These are phyloP conservation scores for Cystobasidium tubakii DNA, from an alignment of 768 basidiomycete species.

Conservation along the genomic window DNA sequence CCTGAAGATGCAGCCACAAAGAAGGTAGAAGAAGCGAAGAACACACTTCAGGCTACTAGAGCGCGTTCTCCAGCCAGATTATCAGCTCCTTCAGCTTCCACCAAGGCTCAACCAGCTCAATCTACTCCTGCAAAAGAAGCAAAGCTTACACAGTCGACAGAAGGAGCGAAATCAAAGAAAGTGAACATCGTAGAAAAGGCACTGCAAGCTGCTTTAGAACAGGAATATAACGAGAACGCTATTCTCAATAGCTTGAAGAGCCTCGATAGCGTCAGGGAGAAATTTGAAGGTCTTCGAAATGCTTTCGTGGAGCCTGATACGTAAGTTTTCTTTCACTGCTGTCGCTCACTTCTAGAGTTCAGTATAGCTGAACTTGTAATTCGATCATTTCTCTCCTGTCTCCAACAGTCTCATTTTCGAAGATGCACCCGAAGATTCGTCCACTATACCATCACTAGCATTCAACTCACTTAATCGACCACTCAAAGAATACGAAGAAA, in stretches of 20 bases:
- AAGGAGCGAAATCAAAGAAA: too few species aligned
- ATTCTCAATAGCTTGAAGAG: background rate
- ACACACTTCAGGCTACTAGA: background rate
- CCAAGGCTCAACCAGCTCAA: background rate
- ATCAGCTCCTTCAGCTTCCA: background rate
- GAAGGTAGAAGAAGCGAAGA: background rate
- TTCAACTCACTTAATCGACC: slow-evolving; percentile 6
- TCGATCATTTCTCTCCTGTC: too few species aligned
- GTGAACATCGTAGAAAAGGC: background rate
- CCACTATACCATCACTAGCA: background rate
- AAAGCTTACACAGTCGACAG: too few species aligned
- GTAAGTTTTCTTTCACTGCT: background rate
- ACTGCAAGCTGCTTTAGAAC: background rate
- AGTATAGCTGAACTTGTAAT: background rate
- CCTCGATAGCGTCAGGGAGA: background rate
- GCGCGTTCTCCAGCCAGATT: background rate
- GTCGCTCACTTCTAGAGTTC: too few species aligned
- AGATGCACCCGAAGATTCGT: background rate
- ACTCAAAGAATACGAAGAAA: slow-evolving; percentile 18
- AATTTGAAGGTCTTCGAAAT: background rate
- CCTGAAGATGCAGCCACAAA: background rate
- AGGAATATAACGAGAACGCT: background rate
- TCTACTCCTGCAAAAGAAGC: background rate
- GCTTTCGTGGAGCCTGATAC: background rate
- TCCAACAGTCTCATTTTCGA: slow-evolving; percentile 6